These are phyloP conservation scores for Alternaria sp. DNA, from an alignment of 2,329 filamentous ascomycete genomes.

Conservation along the genomic window DNA sequence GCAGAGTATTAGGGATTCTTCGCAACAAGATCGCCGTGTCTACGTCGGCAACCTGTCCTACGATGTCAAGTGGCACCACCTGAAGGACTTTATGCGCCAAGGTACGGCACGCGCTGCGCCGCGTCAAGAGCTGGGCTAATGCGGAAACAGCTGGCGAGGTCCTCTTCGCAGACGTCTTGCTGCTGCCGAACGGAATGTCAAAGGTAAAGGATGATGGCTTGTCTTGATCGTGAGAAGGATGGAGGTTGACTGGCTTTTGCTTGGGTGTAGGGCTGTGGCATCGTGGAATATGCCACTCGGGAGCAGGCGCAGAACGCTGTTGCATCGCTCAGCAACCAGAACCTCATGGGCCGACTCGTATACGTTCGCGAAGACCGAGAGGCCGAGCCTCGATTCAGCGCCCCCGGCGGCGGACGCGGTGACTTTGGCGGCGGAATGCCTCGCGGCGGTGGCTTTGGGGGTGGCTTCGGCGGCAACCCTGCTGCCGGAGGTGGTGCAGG, in stretches of 20 bases:
- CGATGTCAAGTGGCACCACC: slow-evolving; percentile 99
- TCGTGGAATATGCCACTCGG: slow-evolving; percentile 99
- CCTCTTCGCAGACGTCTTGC: slow-evolving; percentile 98
- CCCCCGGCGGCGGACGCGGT: slow-evolving; percentile 64
- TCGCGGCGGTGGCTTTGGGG: slow-evolving; percentile 54
- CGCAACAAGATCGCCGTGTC: slow-evolving; percentile 98
- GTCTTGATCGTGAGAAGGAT: slow-evolving; percentile 77
- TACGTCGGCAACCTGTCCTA: slow-evolving; percentile 99
- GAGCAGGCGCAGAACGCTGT: slow-evolving; percentile 98
- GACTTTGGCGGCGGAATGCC: slow-evolving; percentile 54
- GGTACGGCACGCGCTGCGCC: slow-evolving; percentile 65
- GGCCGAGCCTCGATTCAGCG: slow-evolving; percentile 94
- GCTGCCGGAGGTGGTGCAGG: slow-evolving; percentile 71
- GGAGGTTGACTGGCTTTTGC: slow-evolving; percentile 98
- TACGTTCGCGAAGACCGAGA: slow-evolving; percentile 99
- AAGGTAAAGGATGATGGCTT: slow-evolving; percentile 99
- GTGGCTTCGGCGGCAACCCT: slow-evolving; percentile 55
- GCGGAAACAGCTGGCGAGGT: slow-evolving; percentile 86
- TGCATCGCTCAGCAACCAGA: slow-evolving; percentile 97
- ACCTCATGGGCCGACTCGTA: slow-evolving; percentile 96
- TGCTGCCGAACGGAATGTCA: slow-evolving; percentile 99
- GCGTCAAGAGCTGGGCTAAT: slow-evolving; percentile 42
- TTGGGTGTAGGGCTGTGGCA: slow-evolving; percentile 99
- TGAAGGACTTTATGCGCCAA: slow-evolving; percentile 99
- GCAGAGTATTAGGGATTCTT: slow-evolving; percentile 89